Conservation (phyloP, 169 alveolate species). For the Miamiensis avidus region DNA sequence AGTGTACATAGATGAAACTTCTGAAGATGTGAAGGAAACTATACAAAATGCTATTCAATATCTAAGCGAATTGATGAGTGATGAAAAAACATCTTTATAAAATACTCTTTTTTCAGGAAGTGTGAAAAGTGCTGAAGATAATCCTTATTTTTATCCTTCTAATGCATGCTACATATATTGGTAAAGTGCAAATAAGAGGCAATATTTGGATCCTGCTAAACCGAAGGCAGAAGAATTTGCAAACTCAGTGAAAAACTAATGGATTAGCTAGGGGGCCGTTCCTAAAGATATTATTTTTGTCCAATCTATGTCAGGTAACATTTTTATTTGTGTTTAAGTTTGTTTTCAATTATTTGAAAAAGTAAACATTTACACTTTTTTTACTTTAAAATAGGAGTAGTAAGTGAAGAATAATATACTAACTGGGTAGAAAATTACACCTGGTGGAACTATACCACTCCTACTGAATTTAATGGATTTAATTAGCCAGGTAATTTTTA, state of each 20-base stretch:
- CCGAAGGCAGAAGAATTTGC: too few species aligned
- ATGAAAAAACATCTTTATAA: background rate
- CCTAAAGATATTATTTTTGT: background rate
- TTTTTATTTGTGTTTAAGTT: too few species aligned
- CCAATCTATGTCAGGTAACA: too few species aligned
- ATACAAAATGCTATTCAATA: background rate
- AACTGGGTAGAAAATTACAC: background rate
- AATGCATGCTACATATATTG: too few species aligned
- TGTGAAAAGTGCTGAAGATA: conserved; percentile 2
- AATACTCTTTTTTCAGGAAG: conserved; percentile 8
- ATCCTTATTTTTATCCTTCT: conserved; percentile 6
- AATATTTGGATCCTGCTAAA: background rate
- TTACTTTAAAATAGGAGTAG: too few species aligned
- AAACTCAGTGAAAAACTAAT: background rate
- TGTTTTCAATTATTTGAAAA: too few species aligned
- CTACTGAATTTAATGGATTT: background rate
- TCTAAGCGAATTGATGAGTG: background rate
- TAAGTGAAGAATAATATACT: background rate
- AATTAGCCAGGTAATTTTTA: background rate
- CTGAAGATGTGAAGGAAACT: background rate
- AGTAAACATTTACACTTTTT: too few species aligned
- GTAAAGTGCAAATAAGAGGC: background rate
- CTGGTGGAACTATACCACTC: background rate
- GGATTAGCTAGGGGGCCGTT: background rate
- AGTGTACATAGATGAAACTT: background rate